phyloP scores from a whole-genome alignment of 1,284 basidiomycete genomes.

The Cutaneotrichosporon spelunceum region DNA sequence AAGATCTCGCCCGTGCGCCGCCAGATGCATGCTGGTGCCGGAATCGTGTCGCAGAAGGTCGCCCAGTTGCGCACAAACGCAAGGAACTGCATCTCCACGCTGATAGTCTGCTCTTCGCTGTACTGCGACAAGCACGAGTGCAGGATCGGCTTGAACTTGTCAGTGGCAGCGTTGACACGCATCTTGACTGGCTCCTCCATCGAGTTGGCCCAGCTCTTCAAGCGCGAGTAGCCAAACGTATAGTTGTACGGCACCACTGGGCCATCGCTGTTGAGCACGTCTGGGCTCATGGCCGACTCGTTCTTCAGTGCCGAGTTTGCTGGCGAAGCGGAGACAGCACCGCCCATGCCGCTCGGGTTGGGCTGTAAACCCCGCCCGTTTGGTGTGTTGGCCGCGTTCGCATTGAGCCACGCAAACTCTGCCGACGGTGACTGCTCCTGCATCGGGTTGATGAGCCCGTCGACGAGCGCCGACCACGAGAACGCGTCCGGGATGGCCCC shows the following conservation, averaged over 20 bases:
- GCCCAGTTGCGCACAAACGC: conserved; percentile 20
- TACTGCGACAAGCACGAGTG: conserved; percentile 22
- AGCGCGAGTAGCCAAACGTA: conserved; percentile 24
- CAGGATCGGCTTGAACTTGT: conserved; percentile 24
- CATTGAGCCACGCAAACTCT: conserved; percentile 22
- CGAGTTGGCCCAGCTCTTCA: conserved; percentile 17
- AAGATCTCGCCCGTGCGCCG: conserved; percentile 22
- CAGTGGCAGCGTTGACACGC: conserved; percentile 16
- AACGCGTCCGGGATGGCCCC: conserved; percentile 10
- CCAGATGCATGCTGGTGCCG: conserved; percentile 18
- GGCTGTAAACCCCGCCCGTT: conserved; percentile 1
- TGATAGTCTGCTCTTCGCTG: conserved; percentile 19
- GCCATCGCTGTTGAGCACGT: not conserved
- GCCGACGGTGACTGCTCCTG: conserved; percentile 5
- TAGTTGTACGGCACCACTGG: conserved; percentile 14
- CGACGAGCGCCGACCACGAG: conserved; percentile 24
- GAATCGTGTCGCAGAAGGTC: conserved; percentile 18
- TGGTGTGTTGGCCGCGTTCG: conserved; percentile 8
- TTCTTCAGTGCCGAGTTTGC: not conserved
- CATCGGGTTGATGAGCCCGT: conserved; percentile 20
- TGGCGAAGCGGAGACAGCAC: not conserved
- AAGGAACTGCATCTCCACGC: conserved; percentile 22
- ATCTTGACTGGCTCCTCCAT: conserved; percentile 13
- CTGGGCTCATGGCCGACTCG: conserved; percentile 12
- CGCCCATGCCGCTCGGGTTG: not conserved